A percentile compares a stretch with the other conserved stretches of the same genome.
Conservation (phyloP, 129 eudicot genomes). For the Pittosporum tobira region DNA sequence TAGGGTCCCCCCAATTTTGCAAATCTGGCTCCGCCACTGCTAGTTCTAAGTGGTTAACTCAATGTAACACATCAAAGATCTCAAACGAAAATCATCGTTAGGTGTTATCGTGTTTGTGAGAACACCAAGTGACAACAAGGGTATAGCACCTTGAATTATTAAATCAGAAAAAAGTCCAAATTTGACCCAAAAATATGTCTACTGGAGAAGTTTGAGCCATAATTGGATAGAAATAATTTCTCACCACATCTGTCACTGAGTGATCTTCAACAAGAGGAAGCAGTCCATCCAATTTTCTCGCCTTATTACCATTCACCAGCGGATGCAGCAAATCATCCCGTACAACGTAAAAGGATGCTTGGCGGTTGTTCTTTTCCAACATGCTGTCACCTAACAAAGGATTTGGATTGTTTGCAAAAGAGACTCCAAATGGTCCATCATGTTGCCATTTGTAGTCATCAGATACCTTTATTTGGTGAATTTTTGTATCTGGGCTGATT, state of each 20-base stretch:
- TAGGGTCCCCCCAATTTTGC: no score
- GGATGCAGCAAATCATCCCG: constrained; percentile 97
- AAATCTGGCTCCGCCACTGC: no score
- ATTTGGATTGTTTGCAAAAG: constrained; percentile 36
- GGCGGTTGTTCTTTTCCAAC: constrained; percentile 19
- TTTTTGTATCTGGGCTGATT: constrained; percentile 56
- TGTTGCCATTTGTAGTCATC: constrained; percentile 6
- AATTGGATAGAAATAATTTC: constrained; percentile 13
- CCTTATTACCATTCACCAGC: constrained; percentile 84
- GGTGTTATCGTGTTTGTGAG: background rate
- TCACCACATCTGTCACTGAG: constrained; percentile 73
- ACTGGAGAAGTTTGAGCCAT: background rate
- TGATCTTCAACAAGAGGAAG: constrained; percentile 87
- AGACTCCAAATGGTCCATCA: constrained; percentile 24
- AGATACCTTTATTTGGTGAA: constrained; percentile 54
- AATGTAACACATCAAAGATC: background rate
- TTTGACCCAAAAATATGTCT: background rate
- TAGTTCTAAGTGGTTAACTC: no score
- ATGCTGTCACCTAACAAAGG: constrained; percentile 54
- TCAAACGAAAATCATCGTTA: background rate
- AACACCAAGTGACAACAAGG: background rate
- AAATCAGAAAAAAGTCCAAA: background rate
- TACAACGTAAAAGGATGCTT: constrained; percentile 68
- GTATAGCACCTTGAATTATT: background rate
- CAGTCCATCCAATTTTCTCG: constrained; percentile 83